Evolutionary conservation across 2,329 filamentous ascomycete species (phyloP).

Genomic region (Aspergillus phoenicis): DNA sequence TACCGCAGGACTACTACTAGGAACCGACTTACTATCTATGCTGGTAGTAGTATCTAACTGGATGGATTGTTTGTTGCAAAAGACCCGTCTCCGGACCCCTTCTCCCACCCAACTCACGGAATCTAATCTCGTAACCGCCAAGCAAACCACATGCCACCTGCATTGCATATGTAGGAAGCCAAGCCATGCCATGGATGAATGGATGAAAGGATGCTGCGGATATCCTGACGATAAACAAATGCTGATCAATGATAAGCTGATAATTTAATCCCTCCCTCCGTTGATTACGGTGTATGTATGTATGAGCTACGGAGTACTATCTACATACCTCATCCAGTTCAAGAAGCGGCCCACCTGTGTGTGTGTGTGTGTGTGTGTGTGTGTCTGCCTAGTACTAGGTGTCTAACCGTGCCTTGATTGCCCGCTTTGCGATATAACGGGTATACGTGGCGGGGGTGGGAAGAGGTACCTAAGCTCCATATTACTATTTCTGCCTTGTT

Average conservation of each 20-base stretch:
- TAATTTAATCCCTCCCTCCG: not conserved
- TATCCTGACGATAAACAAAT: not conserved
- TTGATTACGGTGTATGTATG: too few relatives aligned
- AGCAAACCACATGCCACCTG: constrained; percentile 1
- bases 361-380: not conserved
- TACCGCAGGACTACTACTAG: not conserved
- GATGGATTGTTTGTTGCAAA: too few relatives aligned
- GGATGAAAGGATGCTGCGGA: not conserved
- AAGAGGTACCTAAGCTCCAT: too few relatives aligned
- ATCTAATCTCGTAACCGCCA: not conserved
- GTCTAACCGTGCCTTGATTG: not conserved
- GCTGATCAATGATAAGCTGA: not conserved
- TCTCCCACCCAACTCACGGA: not conserved
- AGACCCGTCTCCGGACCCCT: too few relatives aligned
- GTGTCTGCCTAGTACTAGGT: not conserved
- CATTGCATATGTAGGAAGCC: constrained; percentile 4
- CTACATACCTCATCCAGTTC: too few relatives aligned
- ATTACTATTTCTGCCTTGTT: not conserved
- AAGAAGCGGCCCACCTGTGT: too few relatives aligned
- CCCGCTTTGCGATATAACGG: not conserved
- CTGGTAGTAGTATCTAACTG: too few relatives aligned
- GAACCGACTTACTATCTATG: too few relatives aligned
- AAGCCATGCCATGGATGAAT: not conserved
- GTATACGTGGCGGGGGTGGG: too few relatives aligned
- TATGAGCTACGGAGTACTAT: too few relatives aligned